A percentile compares a stretch with the other conserved stretches of the same genome.
Conservation (phyloP, 2,329 filamentous ascomycete genomes). For the Fusarium lateritium region DNA sequence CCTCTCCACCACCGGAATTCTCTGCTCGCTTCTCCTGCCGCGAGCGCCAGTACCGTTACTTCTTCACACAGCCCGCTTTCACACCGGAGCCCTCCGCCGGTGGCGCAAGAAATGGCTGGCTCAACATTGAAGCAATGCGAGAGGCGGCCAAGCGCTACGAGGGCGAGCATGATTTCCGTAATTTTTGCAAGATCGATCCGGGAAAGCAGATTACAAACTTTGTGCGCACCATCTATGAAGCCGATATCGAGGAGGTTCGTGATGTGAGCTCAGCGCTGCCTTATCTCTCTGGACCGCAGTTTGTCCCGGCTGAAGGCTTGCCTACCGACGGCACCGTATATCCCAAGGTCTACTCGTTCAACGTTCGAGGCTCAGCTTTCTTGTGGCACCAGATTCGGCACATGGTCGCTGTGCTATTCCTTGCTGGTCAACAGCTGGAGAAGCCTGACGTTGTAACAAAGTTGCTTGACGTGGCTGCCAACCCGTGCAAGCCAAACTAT, state of each 20-base stretch:
- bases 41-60: conserved; percentile 94
- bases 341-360: conserved; percentile 87
- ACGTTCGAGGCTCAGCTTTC: conserved; percentile 91
- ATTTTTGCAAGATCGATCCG: conserved; percentile 95
- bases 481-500: conserved; percentile 86
- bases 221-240: conserved; percentile 81
- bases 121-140: conserved; percentile 91
- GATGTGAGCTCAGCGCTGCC: conserved; percentile 67
- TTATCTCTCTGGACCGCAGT: conserved; percentile 64
- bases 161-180: conserved; percentile 93
- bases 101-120: conserved; percentile 76
- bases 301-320: conserved; percentile 46
- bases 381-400: conserved; percentile 98
- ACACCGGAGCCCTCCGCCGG: conserved; percentile 66
- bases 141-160: conserved; percentile 84
- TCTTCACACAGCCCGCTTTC: conserved; percentile 96
- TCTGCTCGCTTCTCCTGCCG: conserved; percentile 93
- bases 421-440: conserved; percentile 91
- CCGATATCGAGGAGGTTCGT: conserved; percentile 81
- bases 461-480: conserved; percentile 79
- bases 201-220: conserved; percentile 92
- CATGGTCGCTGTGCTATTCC: conserved; percentile 93
- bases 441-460: conserved; percentile 78
- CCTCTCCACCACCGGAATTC: conserved; percentile 82
- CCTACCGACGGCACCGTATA: conserved; percentile 36